Conservation (phyloP, 352 stramenopile species). For the Globisporangium takayamanum region DNA sequence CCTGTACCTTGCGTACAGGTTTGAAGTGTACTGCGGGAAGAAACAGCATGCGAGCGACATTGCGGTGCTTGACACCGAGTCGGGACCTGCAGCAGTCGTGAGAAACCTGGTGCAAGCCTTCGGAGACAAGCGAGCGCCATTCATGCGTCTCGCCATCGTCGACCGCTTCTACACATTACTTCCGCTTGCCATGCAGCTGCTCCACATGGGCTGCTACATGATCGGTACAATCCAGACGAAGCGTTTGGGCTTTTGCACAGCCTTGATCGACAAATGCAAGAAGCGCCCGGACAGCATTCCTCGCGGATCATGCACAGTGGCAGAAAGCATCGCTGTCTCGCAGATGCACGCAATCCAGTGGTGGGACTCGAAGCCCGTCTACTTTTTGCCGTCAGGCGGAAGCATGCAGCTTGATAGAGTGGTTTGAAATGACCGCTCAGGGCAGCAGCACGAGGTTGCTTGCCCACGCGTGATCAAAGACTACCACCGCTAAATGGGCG, state of each 20-base stretch:
- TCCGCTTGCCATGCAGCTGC: not conserved
- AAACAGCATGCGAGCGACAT: not conserved
- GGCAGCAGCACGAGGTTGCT: slow-evolving; percentile 1
- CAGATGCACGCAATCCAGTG: not conserved
- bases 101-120: not conserved
- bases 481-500: slow-evolving; percentile 11
- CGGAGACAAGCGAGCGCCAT: not conserved
- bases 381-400: not conserved
- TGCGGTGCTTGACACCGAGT: not conserved
- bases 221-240: not conserved
- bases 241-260: not conserved
- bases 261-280: not conserved
- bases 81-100: not conserved
- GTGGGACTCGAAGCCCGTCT: not conserved
- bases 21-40: not conserved
- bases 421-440: not conserved
- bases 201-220: not conserved
- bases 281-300: not conserved
- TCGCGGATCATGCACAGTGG: not conserved
- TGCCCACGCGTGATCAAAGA: slow-evolving; percentile 8
- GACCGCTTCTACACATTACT: not conserved
- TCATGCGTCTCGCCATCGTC: not conserved
- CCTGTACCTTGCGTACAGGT: not conserved
- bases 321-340: not conserved
- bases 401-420: not conserved